These are phyloP conservation scores for Beverwykella pulmonaria DNA, from an alignment of 495 filamentous ascomycete species.

Conservation along the genomic window DNA sequence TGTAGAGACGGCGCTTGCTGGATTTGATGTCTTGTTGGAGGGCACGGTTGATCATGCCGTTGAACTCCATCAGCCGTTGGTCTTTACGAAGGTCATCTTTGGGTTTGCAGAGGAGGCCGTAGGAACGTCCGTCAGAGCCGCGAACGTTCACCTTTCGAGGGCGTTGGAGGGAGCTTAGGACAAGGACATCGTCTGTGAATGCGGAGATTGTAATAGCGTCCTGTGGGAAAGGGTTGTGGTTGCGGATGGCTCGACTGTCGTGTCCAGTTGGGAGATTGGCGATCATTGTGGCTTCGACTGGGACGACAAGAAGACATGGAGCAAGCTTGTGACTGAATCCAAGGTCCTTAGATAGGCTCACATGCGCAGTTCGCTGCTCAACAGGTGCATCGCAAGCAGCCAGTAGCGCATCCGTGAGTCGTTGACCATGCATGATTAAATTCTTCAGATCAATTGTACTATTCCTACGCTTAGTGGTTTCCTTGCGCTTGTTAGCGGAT, in stretches of 20 bases:
- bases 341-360: constrained; percentile 74
- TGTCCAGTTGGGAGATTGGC: constrained; percentile 77
- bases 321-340: constrained; percentile 81
- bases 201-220: constrained; percentile 64
- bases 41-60: constrained; percentile 93
- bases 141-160: constrained; percentile 87
- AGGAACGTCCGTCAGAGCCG: constrained; percentile 84
- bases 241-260: constrained; percentile 65
- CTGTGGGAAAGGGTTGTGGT: constrained; percentile 80
- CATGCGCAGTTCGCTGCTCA: constrained; percentile 67
- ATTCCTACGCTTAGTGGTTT: constrained; percentile 15
- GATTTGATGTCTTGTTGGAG: constrained; percentile 88
- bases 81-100: constrained; percentile 98
- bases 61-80: constrained; percentile 98
- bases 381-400: constrained; percentile 73
- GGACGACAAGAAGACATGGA: constrained; percentile 83
- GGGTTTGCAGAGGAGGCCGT: constrained; percentile 91
- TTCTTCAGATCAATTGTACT: constrained; percentile 58
- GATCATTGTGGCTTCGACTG: constrained; percentile 80
- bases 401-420: constrained; percentile 81
- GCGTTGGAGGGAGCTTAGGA: constrained; percentile 89
- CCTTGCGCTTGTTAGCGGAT: constrained; percentile 23
- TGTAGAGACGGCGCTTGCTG: constrained; percentile 81
- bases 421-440: constrained; percentile 76
- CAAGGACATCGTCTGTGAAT: constrained; percentile 80